Percentiles rank a stretch among this genome's conserved stretches.
These are phyloP conservation scores for Salvia sclarea DNA, from an alignment of 305 asterid genomes.

Conservation along the genomic window DNA sequence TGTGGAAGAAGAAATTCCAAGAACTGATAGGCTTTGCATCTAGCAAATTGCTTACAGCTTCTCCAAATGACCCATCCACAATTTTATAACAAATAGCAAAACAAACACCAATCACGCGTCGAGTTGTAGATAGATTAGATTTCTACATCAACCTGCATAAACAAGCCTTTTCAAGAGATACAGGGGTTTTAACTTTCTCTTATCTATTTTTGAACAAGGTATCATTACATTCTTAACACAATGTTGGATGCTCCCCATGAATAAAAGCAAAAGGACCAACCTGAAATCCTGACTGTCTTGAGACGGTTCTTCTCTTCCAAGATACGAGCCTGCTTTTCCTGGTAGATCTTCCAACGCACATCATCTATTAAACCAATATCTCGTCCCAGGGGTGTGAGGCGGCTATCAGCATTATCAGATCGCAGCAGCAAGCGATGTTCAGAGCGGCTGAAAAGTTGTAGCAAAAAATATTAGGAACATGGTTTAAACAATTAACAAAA, in stretches of 20 bases:
- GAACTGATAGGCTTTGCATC: background rate
- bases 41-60: background rate
- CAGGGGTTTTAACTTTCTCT: background rate
- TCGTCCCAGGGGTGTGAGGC: conserved; percentile 92
- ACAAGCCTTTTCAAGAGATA: conserved; percentile 7
- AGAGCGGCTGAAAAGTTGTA: conserved; percentile 66
- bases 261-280: conserved; percentile 39
- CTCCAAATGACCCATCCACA: background rate
- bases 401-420: conserved; percentile 97
- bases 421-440: conserved; percentile 94
- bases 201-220: background rate
- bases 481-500: background rate
- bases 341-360: conserved; percentile 72
- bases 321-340: conserved; percentile 84
- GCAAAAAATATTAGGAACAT: conserved; percentile 7
- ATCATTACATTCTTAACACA: background rate
- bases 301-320: conserved; percentile 84
- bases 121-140: background rate
- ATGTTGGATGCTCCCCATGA: too few relatives aligned
- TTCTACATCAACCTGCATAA: background rate
- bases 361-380: conserved; percentile 94
- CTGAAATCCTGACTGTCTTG: conserved; percentile 72
- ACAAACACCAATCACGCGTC: background rate
- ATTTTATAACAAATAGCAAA: background rate
- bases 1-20: background rate